phyloP scores from a whole-genome alignment of 202 grass and related monocot species.

The Saccharum hybrid region DNA sequence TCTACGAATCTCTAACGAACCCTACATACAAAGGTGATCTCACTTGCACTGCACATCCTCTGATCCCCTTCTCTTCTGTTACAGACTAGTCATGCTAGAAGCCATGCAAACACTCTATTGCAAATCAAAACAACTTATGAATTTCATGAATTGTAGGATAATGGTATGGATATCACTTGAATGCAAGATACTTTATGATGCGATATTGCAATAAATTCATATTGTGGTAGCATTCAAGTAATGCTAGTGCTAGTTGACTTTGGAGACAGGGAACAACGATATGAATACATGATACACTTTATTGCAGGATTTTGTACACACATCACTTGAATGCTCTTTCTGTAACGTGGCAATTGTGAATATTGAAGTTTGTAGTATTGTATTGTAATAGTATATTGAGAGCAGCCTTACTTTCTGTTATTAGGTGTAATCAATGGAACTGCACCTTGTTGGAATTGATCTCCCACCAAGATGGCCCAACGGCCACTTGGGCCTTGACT shows the following conservation, averaged over 20 bases:
- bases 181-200: background rate
- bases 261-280: background rate
- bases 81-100: background rate
- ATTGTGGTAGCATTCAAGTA: background rate
- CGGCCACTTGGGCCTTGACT: no score
- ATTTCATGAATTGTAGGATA: background rate
- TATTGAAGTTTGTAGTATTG: background rate
- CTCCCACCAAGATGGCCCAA: no score
- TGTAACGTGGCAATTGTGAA: background rate
- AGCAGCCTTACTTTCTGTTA: background rate
- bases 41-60: background rate
- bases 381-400: background rate
- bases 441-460: no score
- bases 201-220: background rate
- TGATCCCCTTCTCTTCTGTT: background rate
- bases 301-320: background rate
- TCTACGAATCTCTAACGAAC: conserved; percentile 82
- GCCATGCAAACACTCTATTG: background rate
- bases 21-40: conserved; percentile 70
- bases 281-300: background rate
- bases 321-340: background rate
- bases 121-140: background rate
- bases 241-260: background rate
- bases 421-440: conserved; percentile 90
- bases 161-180: background rate